Conservation (phyloP, 2,329 filamentous ascomycete species). For the Teratosphaeria destructans region DNA sequence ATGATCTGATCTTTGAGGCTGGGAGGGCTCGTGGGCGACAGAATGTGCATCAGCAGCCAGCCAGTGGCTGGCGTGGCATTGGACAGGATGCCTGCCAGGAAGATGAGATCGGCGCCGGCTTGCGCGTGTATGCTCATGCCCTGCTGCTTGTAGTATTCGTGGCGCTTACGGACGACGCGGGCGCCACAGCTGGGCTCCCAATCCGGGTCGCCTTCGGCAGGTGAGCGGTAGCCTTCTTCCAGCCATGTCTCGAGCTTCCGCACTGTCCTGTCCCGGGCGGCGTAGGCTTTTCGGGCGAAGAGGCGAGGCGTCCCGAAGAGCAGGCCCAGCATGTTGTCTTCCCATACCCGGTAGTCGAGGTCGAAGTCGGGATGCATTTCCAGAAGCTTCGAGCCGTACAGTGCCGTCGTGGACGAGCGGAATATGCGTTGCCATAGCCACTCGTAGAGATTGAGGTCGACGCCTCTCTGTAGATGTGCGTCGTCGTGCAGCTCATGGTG, state of each 20-base stretch:
- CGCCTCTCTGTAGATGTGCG: conserved; percentile 6
- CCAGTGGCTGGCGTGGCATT: conserved; percentile 20
- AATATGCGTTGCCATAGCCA: conserved; percentile 13
- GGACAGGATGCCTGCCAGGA: conserved; percentile 16
- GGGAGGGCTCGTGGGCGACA: conserved; percentile 11
- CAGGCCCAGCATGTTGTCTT: conserved; percentile 11
- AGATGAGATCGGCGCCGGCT: conserved; percentile 14
- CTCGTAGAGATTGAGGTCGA: conserved; percentile 10
- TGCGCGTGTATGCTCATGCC: conserved; percentile 7
- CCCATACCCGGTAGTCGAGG: conserved; percentile 13
- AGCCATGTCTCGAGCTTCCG: conserved; percentile 10
- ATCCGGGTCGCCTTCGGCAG: conserved; percentile 2
- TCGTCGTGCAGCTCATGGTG: not conserved
- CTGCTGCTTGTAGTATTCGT: conserved; percentile 10
- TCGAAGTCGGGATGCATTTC: conserved; percentile 12
- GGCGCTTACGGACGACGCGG: conserved; percentile 11
- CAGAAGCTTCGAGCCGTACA: conserved; percentile 12
- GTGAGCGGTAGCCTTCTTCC: conserved; percentile 1
- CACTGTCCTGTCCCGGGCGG: conserved; percentile 7
- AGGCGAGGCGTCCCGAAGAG: conserved; percentile 13
- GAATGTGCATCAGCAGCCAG: conserved; percentile 21
- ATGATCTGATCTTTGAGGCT: conserved; percentile 11
- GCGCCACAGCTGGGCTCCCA: conserved; percentile 14
- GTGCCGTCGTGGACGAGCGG: conserved; percentile 9
- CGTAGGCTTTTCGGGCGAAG: conserved; percentile 7